These are phyloP conservation scores for Corymbia maculata DNA, from an alignment of 345 rosid species.

Conservation along the genomic window DNA sequence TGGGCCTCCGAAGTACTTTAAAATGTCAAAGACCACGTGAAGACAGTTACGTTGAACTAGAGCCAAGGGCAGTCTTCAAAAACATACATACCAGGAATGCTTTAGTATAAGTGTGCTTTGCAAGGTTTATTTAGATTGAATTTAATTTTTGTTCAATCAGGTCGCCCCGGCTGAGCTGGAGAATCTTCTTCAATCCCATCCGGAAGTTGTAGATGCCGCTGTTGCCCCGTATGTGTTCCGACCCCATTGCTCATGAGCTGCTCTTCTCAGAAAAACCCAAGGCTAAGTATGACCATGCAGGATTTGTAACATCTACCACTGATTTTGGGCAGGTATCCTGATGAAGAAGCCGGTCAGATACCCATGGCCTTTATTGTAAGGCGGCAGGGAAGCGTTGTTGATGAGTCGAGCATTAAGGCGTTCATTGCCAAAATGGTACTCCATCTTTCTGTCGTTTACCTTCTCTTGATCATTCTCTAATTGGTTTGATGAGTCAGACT, in stretches of 20 bases:
- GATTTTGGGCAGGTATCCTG: constrained; percentile 30
- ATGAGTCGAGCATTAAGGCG: constrained; percentile 23
- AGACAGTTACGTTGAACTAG: background rate
- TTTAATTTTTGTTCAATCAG: constrained; percentile 2
- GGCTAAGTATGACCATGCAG: background rate
- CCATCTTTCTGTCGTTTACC: background rate
- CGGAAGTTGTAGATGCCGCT: constrained; percentile 42
- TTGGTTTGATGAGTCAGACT: background rate
- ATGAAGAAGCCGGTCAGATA: constrained; percentile 46
- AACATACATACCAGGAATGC: background rate
- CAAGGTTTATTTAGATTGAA: background rate
- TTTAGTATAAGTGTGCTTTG: background rate
- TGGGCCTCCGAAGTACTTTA: background rate
- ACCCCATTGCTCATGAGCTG: background rate
- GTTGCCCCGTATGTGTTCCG: constrained; percentile 33
- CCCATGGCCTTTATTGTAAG: constrained; percentile 44
- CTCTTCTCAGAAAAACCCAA: background rate
- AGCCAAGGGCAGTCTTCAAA: background rate
- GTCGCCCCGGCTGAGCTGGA: constrained; percentile 59
- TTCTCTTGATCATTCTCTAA: background rate
- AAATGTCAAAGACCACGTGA: background rate
- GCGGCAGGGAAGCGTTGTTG: constrained; percentile 17
- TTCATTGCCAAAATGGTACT: constrained; percentile 29
- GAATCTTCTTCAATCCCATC: constrained; percentile 40
- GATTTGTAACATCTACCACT: background rate